Conservation (phyloP, 1,284 basidiomycete species). For the Anthracocystis walkeri region DNA sequence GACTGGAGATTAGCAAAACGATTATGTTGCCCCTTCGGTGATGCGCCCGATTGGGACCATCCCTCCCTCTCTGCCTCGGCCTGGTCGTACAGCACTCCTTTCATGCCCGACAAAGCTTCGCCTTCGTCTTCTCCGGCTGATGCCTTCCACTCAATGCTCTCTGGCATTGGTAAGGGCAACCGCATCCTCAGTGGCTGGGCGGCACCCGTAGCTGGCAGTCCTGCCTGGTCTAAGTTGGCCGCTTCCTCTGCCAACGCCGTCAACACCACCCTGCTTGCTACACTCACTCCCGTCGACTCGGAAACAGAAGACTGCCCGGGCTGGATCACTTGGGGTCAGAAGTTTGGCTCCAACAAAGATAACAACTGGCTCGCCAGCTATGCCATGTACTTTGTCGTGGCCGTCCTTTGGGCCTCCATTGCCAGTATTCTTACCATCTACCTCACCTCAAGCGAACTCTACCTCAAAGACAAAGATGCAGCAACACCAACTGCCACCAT, state of each 20-base stretch:
- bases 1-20: conserved; percentile 81
- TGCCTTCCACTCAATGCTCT: conserved; percentile 35
- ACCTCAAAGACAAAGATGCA: conserved; percentile 30
- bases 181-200: conserved; percentile 58
- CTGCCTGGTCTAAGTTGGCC: conserved; percentile 55
- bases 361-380: conserved; percentile 76
- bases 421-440: conserved; percentile 82
- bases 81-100: conserved; percentile 41
- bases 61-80: conserved; percentile 21
- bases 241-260: conserved; percentile 2
- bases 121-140: conserved; percentile 18
- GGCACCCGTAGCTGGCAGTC: conserved; percentile 59
- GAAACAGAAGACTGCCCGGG: conserved; percentile 73
- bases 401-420: conserved; percentile 59
- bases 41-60: conserved; percentile 47
- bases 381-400: conserved; percentile 76
- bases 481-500: conserved; percentile 16
- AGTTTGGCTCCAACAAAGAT: conserved; percentile 21
- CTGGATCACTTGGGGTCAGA: conserved; percentile 79
- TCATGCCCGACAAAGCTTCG: conserved; percentile 19
- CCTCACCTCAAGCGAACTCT: conserved; percentile 76
- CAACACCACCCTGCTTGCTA: conserved; percentile 24
- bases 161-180: conserved; percentile 51
- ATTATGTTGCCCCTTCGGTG: conserved; percentile 78
- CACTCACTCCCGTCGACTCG: conserved; percentile 25